Evolutionary conservation across 768 basidiomycete genomes (phyloP).

Genomic region (Pulveroboletus sp.): DNA sequence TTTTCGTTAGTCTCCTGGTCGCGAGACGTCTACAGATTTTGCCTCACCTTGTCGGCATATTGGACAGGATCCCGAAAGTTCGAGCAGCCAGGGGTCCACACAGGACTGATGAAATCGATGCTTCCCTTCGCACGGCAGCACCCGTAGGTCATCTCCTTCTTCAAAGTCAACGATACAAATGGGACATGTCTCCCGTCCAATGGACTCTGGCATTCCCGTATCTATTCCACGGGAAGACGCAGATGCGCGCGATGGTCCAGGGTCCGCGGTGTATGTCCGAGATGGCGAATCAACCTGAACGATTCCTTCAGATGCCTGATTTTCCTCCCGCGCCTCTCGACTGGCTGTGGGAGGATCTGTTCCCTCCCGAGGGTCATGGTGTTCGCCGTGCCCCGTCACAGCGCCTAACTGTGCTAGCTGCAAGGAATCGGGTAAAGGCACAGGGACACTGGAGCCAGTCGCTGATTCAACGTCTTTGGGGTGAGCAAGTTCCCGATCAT

Average conservation of each 20-base stretch:
- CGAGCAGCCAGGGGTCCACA: slow-evolving; percentile 90
- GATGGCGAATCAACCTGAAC: slow-evolving; percentile 4
- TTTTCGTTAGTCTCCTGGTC: neutral
- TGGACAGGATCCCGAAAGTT: slow-evolving; percentile 87
- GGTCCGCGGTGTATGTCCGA: neutral
- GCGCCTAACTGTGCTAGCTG: slow-evolving; percentile 7
- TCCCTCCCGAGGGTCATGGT: neutral
- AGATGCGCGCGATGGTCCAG: neutral
- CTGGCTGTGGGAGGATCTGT: neutral
- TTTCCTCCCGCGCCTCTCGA: slow-evolving; percentile 1
- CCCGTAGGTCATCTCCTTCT: slow-evolving; percentile 85
- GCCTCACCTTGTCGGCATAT: slow-evolving; percentile 81
- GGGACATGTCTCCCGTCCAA: slow-evolving; percentile 84
- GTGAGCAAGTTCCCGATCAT: slow-evolving; percentile 10
- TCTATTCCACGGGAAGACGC: slow-evolving; percentile 20
- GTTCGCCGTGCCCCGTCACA: neutral
- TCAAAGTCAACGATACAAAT: slow-evolving; percentile 95
- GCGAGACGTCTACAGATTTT: neutral
- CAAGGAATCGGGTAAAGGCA: slow-evolving; percentile 6
- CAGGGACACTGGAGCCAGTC: neutral
- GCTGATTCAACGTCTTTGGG: slow-evolving; percentile 33
- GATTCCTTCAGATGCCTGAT: neutral
- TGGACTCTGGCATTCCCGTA: slow-evolving; percentile 55
- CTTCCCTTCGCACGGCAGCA: slow-evolving; percentile 87
- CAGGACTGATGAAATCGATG: slow-evolving; percentile 88